phyloP scores from a whole-genome alignment of 2,329 filamentous ascomycete genomes.

The Dryadomyces quercus-mongolicae region DNA sequence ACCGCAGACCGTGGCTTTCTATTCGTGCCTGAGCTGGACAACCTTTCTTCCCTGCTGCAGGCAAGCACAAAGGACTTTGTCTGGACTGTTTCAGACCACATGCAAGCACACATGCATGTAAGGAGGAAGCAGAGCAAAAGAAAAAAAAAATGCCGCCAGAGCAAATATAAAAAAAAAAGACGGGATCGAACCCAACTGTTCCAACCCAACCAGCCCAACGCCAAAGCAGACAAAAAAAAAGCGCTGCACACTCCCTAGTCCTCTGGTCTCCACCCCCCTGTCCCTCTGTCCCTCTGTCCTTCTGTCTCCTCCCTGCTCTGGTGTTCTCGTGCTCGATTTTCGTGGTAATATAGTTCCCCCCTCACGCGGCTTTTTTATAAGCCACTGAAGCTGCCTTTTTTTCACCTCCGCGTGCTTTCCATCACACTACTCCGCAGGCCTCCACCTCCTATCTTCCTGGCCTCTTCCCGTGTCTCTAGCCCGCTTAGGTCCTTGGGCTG shows the following conservation, averaged over 20 bases:
- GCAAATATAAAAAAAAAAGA: not conserved
- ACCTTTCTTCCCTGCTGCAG: not conserved
- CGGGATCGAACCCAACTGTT: not conserved
- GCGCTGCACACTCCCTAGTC: not conserved
- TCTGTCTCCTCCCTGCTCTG: not conserved
- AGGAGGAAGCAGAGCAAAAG: not conserved
- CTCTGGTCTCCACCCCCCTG: not conserved
- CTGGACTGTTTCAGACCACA: not conserved
- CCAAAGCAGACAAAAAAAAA: not conserved
- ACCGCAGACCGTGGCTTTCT: not conserved
- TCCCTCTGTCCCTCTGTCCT: no score
- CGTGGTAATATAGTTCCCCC: not conserved
- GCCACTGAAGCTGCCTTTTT: no score
- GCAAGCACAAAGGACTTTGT: not conserved
- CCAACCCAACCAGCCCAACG: conserved; percentile 4
- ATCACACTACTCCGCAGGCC: not conserved
- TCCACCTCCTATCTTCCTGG: not conserved
- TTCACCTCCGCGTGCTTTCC: not conserved
- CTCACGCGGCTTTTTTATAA: not conserved
- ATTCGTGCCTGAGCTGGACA: not conserved
- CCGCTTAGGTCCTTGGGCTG: not conserved
- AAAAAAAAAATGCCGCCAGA: not conserved
- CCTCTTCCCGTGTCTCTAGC: not conserved
- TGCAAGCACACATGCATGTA: not conserved
- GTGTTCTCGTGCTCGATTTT: not conserved